A percentile compares a stretch with the other conserved stretches of the same genome.
Conservation (phyloP, 495 filamentous ascomycete genomes). For the Neurospora tetrasperma region DNA sequence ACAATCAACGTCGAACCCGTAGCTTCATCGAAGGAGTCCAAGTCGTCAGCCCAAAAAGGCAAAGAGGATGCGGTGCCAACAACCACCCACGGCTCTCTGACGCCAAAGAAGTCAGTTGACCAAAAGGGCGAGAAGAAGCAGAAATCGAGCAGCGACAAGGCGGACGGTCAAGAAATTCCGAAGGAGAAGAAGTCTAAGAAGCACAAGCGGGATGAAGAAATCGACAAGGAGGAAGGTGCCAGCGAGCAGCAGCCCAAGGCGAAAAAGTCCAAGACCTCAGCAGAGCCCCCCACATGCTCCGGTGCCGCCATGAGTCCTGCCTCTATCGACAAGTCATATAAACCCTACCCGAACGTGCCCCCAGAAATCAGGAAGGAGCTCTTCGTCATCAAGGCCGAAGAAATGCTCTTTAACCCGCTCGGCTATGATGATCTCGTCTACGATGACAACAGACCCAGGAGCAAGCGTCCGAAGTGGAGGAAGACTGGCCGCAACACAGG, state of each 20-base stretch:
- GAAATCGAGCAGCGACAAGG: neutral
- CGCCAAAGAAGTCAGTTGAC: neutral
- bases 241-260: neutral
- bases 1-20: neutral
- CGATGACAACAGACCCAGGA: slow-evolving; percentile 2
- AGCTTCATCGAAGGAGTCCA: neutral
- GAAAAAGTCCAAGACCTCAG: slow-evolving; percentile 7
- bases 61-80: neutral
- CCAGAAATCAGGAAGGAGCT: neutral
- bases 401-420: slow-evolving; percentile 19
- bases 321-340: neutral
- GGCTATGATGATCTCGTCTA: slow-evolving; percentile 21
- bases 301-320: neutral
- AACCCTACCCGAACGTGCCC: neutral
- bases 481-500: neutral
- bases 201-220: neutral
- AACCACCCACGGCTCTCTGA: neutral
- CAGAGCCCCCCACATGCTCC: neutral
- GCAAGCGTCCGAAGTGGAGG: neutral
- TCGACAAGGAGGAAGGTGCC: neutral
- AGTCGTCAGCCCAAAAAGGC: neutral
- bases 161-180: neutral
- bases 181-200: slow-evolving; percentile 3
- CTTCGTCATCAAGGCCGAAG: slow-evolving; percentile 3
- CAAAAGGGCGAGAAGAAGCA: neutral